phyloP scores from a whole-genome alignment of 768 basidiomycete species.

The Xerocomellus intermedius region DNA sequence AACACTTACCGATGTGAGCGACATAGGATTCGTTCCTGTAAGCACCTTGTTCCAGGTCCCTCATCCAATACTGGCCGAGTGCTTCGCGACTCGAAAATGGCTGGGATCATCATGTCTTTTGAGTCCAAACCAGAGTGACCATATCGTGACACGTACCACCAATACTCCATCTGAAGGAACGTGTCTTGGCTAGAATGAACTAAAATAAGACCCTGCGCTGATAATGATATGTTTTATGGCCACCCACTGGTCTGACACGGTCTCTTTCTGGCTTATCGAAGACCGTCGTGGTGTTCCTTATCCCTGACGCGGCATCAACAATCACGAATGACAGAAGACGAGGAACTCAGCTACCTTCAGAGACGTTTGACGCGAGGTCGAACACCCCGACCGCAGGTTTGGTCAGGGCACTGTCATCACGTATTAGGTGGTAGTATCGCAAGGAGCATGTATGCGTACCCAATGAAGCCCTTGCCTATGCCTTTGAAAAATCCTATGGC shows the following conservation, averaged over 20 bases:
- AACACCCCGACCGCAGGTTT: constrained; percentile 97
- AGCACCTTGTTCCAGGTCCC: constrained; percentile 85
- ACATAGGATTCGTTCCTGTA: constrained; percentile 86
- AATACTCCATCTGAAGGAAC: constrained; percentile 86
- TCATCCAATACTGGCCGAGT: constrained; percentile 95
- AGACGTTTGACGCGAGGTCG: constrained; percentile 91
- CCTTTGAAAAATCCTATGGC: constrained; percentile 98
- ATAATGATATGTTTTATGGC: not conserved
- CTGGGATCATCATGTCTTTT: constrained; percentile 38
- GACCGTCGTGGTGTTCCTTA: constrained; percentile 97
- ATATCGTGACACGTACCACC: constrained; percentile 50
- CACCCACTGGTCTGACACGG: constrained; percentile 71
- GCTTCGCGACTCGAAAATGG: constrained; percentile 90
- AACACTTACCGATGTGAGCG: constrained; percentile 79
- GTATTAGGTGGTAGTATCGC: not conserved
- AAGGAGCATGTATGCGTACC: constrained; percentile 45
- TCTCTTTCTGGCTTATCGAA: constrained; percentile 92
- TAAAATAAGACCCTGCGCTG: constrained; percentile 1
- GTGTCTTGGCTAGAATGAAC: constrained; percentile 66
- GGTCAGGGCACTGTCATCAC: constrained; percentile 68
- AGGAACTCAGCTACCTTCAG: constrained; percentile 60
- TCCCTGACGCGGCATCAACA: constrained; percentile 51
- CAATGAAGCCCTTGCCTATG: constrained; percentile 93
- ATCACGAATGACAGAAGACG: not conserved
- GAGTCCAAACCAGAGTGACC: not conserved